Conservation (phyloP, 805 yeast genomes). For the Wickerhamiella alocasiicola region DNA sequence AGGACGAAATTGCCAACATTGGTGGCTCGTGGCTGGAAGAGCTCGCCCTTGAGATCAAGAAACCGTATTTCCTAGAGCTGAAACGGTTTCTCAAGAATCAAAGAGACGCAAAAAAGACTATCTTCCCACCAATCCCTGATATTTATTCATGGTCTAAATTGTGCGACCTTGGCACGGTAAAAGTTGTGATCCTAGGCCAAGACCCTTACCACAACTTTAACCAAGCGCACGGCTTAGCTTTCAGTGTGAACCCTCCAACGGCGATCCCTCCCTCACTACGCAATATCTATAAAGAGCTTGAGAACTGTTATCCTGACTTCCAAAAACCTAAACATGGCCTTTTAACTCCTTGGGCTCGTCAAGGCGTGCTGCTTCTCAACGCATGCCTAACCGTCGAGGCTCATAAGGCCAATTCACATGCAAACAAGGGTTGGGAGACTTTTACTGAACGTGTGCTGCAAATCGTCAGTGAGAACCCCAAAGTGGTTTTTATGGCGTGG, state of each 20-base stretch:
- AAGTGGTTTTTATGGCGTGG: slow-evolving; percentile 71
- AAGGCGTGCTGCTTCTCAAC: slow-evolving; percentile 80
- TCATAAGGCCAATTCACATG: slow-evolving; percentile 86
- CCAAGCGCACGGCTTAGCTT: slow-evolving; percentile 96
- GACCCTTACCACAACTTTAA: slow-evolving; percentile 89
- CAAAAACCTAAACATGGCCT: slow-evolving; percentile 43
- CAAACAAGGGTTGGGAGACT: slow-evolving; percentile 82
- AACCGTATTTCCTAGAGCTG: slow-evolving; percentile 69
- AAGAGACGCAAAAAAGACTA: slow-evolving; percentile 32
- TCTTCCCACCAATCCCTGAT: slow-evolving; percentile 68
- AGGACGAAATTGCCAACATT: slow-evolving; percentile 55
- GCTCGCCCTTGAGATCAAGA: slow-evolving; percentile 58
- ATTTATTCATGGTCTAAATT: slow-evolving; percentile 86
- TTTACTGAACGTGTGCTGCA: slow-evolving; percentile 67
- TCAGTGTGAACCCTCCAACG: slow-evolving; percentile 75
- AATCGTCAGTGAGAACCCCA: slow-evolving; percentile 31
- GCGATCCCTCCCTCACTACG: slow-evolving; percentile 78
- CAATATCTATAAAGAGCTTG: slow-evolving; percentile 73
- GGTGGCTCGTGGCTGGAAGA: slow-evolving; percentile 69
- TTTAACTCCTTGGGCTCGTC: slow-evolving; percentile 69
- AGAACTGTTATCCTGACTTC: slow-evolving; percentile 58
- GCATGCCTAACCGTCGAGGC: slow-evolving; percentile 86
- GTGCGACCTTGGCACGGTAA: slow-evolving; percentile 63
- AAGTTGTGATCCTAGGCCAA: slow-evolving; percentile 80
- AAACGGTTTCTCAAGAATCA: slow-evolving; percentile 50